Percentiles rank a stretch among this genome's conserved stretches.
phyloP scores from a whole-genome alignment of 2,329 filamentous ascomycete genomes.

The Trichoderma koningiopsis region DNA sequence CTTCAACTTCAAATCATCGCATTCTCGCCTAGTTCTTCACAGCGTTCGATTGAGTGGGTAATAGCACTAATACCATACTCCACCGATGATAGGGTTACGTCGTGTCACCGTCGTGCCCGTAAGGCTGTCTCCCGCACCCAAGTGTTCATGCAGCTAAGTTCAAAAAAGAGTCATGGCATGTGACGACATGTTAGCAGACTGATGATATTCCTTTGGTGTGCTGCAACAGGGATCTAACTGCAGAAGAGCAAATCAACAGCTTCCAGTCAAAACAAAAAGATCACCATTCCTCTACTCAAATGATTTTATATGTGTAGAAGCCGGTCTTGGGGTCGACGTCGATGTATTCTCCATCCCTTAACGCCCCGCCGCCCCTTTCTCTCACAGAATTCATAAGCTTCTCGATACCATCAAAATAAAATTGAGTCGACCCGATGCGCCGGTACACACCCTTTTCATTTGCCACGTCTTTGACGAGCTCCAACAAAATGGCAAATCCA shows the following conservation, averaged over 20 bases:
- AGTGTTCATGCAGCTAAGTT: not conserved
- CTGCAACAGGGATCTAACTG: not conserved
- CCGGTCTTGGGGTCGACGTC: not conserved
- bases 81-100: not conserved
- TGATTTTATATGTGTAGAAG: slow-evolving; percentile 1
- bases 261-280: not conserved
- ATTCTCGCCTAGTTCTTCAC: not conserved
- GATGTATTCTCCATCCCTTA: slow-evolving; percentile 7
- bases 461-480: not conserved
- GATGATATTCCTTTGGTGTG: not conserved
- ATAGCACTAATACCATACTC: not conserved
- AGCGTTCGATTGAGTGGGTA: not conserved
- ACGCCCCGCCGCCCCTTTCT: not conserved
- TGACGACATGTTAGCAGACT: not conserved
- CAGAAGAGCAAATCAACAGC: not conserved
- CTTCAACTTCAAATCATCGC: not conserved
- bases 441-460: slow-evolving; percentile 2
- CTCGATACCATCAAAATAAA: not conserved
- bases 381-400: slow-evolving; percentile 5
- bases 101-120: not conserved
- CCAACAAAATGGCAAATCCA: slow-evolving; percentile 11
- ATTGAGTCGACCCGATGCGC: slow-evolving; percentile 4
- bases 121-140: not conserved
- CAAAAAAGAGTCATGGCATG: not conserved
- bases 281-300: not conserved